A percentile compares a stretch with the other conserved stretches of the same genome.
These are phyloP conservation scores for Phytophthora pseudosyringae DNA, from an alignment of 352 stramenopile genomes.

Conservation along the genomic window DNA sequence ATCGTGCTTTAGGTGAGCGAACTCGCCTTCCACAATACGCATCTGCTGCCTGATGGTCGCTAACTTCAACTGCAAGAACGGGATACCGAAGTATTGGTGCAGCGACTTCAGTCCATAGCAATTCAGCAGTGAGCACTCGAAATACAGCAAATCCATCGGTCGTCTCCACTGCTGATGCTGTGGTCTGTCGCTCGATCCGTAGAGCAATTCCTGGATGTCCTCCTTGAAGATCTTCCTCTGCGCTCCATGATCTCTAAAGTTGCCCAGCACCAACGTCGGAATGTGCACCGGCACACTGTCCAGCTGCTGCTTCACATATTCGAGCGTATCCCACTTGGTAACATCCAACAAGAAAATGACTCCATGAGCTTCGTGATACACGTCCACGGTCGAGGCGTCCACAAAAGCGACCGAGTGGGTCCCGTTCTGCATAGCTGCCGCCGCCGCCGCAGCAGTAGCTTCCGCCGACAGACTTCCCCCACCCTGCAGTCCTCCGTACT, in stretches of 20 bases:
- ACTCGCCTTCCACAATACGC: constrained; percentile 72
- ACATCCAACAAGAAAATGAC: constrained; percentile 91
- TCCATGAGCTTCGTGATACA: constrained; percentile 90
- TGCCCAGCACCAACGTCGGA: constrained; percentile 81
- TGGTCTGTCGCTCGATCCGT: constrained; percentile 44
- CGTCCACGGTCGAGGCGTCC: constrained; percentile 87
- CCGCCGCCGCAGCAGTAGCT: constrained; percentile 24
- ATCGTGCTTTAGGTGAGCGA: constrained; percentile 75
- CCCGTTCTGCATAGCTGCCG: constrained; percentile 35
- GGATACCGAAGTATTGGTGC: constrained; percentile 87
- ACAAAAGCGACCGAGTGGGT: constrained; percentile 71
- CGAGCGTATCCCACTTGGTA: constrained; percentile 77
- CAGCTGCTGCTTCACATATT: constrained; percentile 82
- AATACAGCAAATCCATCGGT: constrained; percentile 76
- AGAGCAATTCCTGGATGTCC: constrained; percentile 82
- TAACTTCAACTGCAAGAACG: constrained; percentile 85
- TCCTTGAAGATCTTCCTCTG: constrained; percentile 88
- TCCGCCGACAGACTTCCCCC: constrained; percentile 24
- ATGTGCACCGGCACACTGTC: constrained; percentile 79
- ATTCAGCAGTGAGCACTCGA: constrained; percentile 85
- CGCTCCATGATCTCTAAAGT: constrained; percentile 72
- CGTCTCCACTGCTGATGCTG: constrained; percentile 48
- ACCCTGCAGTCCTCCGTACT: constrained; percentile 32
- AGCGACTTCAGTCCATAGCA: constrained; percentile 87
- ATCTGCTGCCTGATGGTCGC: constrained; percentile 80